These are phyloP conservation scores for Dendrobium chrysotoxum DNA, from an alignment of 106 monocot species.

Conservation along the genomic window DNA sequence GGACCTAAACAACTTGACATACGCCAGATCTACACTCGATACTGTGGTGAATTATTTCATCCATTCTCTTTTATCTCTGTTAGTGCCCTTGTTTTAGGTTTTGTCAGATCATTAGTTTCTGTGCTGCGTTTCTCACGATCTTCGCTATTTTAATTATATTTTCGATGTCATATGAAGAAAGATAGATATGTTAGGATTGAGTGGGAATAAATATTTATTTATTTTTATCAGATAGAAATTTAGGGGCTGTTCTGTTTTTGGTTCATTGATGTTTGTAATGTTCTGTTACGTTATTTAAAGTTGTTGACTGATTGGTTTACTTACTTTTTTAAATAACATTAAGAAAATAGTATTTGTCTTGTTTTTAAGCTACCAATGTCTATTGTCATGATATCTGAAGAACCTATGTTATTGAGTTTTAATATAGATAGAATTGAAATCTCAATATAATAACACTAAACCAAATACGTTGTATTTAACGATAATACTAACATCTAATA, in stretches of 20 bases:
- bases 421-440: no score
- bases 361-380: no score
- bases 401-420: no score
- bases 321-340: neutral
- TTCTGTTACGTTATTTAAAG: neutral
- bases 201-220: neutral
- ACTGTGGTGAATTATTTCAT: neutral
- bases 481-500: no score
- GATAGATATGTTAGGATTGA: neutral
- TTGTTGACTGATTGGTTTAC: neutral
- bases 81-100: neutral
- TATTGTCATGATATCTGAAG: no score
- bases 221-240: neutral
- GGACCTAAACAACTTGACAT: conserved; percentile 2
- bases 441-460: no score
- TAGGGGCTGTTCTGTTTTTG: neutral
- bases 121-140: neutral
- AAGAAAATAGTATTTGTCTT: no score
- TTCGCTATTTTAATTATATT: neutral
- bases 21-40: conserved; percentile 3
- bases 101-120: neutral
- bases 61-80: neutral
- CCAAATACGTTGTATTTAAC: no score
- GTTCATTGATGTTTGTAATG: neutral
- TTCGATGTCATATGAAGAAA: neutral